Base-by-base conservation (phyloP, 176 grass and related monocot genomes). In the Guadua angustifolia region DNA sequence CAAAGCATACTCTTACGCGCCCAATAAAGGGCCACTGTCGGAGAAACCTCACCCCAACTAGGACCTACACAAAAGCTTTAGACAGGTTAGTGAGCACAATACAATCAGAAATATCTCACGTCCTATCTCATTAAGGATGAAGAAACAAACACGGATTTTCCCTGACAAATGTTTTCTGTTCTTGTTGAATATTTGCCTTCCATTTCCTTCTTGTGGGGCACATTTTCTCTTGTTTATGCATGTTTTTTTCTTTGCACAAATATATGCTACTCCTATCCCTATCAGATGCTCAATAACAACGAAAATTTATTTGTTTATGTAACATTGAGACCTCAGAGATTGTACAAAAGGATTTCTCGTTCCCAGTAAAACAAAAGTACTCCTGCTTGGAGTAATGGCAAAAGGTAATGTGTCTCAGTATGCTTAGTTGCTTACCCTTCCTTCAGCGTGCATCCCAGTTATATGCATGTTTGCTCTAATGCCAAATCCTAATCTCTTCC, bases 391-490 rank as follows among this genome's bases (percentile, higher is more conserved):
- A 15, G 9, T 68, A 52, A 21, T 13, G 12, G 4, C 2, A 59
- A 4, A 17, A 24, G 12, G 36, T 44, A 5, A 86, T 72, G 12
- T 11, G 52, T 43, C 11, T 38, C 77, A 45, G 17, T 59, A 39
- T 61, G 25, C 18, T 64, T 65, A 79, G 59, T 7, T 79, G 42
- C 40, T 77, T 87, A 94, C 96, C 89, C 90, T 95, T 59, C 96
- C 96, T 90, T 99, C 96, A 26, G 95, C 75, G 86, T 95, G 96
- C 96, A 99, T 99, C 51, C 91, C 88, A 59, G 96, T 99, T 79
- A 99, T 86, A 83, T 99, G 96, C 91, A 99, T 88, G 80, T 85
- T 95, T 90, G 93, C 76, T 71, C 89, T 99, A 82, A 99, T 92
- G 51, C 96, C 93, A 85, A 98, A 95, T 58, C 96, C 96, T 85